These are phyloP conservation scores for Lupinus albus DNA, from an alignment of 306 rosid species.

Conservation along the genomic window DNA sequence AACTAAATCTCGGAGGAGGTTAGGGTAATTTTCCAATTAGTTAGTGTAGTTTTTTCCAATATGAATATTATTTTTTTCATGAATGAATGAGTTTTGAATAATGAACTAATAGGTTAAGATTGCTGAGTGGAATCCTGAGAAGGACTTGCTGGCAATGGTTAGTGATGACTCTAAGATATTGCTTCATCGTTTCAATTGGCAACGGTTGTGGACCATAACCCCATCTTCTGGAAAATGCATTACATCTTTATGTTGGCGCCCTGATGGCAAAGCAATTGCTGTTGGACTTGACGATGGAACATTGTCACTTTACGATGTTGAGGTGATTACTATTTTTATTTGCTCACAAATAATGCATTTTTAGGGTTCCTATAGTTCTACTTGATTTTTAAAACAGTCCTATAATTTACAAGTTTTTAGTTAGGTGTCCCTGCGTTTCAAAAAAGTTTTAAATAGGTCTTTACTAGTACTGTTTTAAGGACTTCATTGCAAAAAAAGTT, in stretches of 20 bases:
- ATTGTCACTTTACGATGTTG: conserved; percentile 85
- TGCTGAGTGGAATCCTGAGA: conserved; percentile 99
- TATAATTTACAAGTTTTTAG: too few species aligned
- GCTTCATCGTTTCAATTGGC: conserved; percentile 99
- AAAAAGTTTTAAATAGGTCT: too few species aligned
- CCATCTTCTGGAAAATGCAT: conserved; percentile 66
- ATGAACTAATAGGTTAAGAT: conserved; percentile 52
- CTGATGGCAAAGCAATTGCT: conserved; percentile 90
- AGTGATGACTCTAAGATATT: conserved; percentile 84
- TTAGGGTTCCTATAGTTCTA: too few species aligned
- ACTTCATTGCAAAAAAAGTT: too few species aligned
- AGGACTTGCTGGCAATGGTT: conserved; percentile 96
- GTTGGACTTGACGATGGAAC: conserved; percentile 93
- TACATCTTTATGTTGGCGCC: conserved; percentile 87
- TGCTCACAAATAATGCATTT: not conserved
- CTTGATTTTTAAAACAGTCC: too few species aligned
- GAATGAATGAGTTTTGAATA: conserved; percentile 29
- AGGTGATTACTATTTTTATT: conserved; percentile 56
- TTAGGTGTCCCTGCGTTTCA: too few species aligned
- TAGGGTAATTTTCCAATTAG: not conserved
- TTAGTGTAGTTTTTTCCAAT: too few species aligned
- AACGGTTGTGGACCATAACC: conserved; percentile 86
- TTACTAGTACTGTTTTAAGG: too few species aligned
- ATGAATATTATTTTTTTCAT: too few species aligned
- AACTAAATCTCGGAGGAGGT: too few species aligned